phyloP scores from a whole-genome alignment of 371 early-diverging fungal genomes.

The Mortierella sp. region DNA sequence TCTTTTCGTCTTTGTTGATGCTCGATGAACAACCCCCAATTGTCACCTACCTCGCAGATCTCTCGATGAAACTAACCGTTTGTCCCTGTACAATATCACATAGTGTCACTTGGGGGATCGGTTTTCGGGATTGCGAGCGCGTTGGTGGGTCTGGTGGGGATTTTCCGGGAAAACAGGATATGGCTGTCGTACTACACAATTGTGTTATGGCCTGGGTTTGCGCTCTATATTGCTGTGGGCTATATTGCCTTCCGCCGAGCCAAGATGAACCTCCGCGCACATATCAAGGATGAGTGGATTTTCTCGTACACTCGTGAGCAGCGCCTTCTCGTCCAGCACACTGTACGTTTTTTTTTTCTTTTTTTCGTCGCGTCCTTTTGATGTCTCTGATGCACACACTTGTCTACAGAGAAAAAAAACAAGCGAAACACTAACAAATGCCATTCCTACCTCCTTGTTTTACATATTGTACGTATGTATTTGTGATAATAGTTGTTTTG shows the following conservation, averaged over 20 bases:
- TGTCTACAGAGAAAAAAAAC: too few species aligned
- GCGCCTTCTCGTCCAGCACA: constrained; percentile 36
- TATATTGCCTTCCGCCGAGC: constrained; percentile 64
- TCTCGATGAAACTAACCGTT: background rate
- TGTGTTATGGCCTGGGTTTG: constrained; percentile 14
- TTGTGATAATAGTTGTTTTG: constrained; percentile 24
- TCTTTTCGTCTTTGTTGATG: background rate
- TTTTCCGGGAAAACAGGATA: constrained; percentile 64
- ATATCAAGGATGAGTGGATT: constrained; percentile 44
- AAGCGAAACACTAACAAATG: background rate
- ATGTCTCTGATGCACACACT: background rate
- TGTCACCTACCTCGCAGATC: background rate
- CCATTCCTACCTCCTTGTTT: background rate
- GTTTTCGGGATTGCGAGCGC: constrained; percentile 20
- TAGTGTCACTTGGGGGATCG: constrained; percentile 14
- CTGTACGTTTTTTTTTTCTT: constrained; percentile 13
- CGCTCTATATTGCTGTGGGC: constrained; percentile 53
- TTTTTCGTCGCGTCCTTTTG: too few species aligned
- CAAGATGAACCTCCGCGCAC: constrained; percentile 31
- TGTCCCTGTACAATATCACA: background rate
- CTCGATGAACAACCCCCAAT: background rate
- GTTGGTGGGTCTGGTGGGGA: constrained; percentile 63
- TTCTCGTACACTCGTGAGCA: constrained; percentile 31
- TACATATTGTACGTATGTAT: background rate
- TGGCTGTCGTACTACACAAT: constrained; percentile 62